Conservation (phyloP, 2,329 filamentous ascomycete species). For the Trichophyton simii region DNA sequence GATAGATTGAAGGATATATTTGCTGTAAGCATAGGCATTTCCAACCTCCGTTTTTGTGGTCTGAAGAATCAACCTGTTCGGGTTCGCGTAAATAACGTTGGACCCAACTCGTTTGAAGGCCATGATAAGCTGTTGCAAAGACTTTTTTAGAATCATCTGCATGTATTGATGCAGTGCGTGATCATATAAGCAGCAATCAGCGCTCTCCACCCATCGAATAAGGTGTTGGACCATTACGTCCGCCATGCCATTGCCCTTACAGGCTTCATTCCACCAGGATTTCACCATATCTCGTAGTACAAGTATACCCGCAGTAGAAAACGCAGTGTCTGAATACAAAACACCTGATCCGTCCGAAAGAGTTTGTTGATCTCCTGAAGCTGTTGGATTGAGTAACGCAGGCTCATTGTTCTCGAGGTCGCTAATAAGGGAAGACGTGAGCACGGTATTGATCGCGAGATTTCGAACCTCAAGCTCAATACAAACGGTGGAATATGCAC, state of each 20-base stretch:
- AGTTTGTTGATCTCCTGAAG: slow-evolving; percentile 44
- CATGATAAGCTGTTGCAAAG: slow-evolving; percentile 90
- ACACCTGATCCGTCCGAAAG: slow-evolving; percentile 52
- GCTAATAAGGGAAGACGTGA: slow-evolving; percentile 93
- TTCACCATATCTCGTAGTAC: slow-evolving; percentile 98
- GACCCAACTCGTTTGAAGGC: slow-evolving; percentile 93
- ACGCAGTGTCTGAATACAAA: slow-evolving; percentile 76
- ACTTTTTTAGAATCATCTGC: slow-evolving; percentile 96
- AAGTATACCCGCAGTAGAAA: slow-evolving; percentile 78
- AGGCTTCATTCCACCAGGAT: slow-evolving; percentile 93
- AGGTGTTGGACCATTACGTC: slow-evolving; percentile 96
- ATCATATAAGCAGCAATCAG: slow-evolving; percentile 90
- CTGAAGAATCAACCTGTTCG: slow-evolving; percentile 79
- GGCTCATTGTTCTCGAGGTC: slow-evolving; percentile 85
- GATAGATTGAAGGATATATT: slow-evolving; percentile 97
- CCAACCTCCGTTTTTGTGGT: slow-evolving; percentile 94
- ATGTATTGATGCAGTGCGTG: slow-evolving; percentile 91
- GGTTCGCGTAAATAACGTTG: slow-evolving; percentile 86
- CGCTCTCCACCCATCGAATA: slow-evolving; percentile 91
- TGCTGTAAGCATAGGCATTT: slow-evolving; percentile 90
- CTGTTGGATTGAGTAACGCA: slow-evolving; percentile 69
- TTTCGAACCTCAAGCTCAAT: slow-evolving; percentile 92
- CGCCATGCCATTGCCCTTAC: slow-evolving; percentile 80
- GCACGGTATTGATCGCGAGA: slow-evolving; percentile 90
- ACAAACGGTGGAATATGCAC: slow-evolving; percentile 89